Base-by-base conservation (phyloP, 1,284 basidiomycete genomes). In the Retiboletus flavoniger region DNA sequence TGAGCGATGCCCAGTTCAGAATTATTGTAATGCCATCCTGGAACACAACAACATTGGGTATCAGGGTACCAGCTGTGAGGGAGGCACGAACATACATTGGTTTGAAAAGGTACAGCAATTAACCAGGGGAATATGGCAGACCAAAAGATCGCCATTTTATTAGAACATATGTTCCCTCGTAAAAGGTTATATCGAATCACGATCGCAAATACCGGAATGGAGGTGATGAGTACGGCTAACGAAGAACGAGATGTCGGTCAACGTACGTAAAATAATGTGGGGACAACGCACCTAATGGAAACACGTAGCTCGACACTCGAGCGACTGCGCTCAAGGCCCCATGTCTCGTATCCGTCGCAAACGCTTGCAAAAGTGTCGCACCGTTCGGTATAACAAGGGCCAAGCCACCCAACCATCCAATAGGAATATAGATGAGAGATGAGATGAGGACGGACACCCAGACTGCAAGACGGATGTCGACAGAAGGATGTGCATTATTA, bases 191-290 rank as follows among this genome's bases (percentile, higher is more conserved):
- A 64, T 29, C 63, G 63, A 26, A 68, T 50, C 17, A 64, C 63
- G 26, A 64, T 64, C 1, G 51, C 50, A 17, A 62, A 64, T 3
- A 64, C 63, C 4, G 65, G 63, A 14, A 64, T 54, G 7, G 65
- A 64, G 4, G 63, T 67, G 3, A 64, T 47, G 47, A 67, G 65
- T 7, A 68, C 65, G 19, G 65, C 65, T 67, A 21, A 36, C 13
- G 9, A 39, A 49, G 2, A 3, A 38, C 7, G 7, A 31, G 34
- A 14, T n/a, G 16, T 19, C 8, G 31, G 26, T 50, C n/a, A 47
- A 43, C 16, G 21, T 14, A 9, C 3, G 17, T 5, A 10, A 42
- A 8, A 39, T 11, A 29, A 17, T 14, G 26, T 2, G 7, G 17
- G 0, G 14, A 43, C 16, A 13, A 47, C 63, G 9, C 8, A 65